phyloP scores from a whole-genome alignment of 2,329 filamentous ascomycete species.

The Rutstroemia sydowiana region DNA sequence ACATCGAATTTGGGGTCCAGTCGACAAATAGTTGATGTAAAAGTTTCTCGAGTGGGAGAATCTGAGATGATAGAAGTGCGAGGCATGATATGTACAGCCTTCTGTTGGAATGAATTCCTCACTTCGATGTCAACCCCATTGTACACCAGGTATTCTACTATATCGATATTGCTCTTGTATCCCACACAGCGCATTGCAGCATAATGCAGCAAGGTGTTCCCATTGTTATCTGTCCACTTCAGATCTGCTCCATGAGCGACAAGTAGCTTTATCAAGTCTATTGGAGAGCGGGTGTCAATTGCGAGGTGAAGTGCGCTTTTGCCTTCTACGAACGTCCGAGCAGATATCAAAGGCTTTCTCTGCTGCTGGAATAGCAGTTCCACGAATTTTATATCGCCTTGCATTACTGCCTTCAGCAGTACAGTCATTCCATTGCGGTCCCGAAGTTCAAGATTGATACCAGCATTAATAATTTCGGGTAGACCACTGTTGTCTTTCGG shows the following conservation, averaged over 20 bases:
- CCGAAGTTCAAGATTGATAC: neutral
- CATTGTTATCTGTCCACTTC: constrained; percentile 1
- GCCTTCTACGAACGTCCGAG: neutral
- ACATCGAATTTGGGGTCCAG: neutral
- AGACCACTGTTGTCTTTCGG: too few species aligned
- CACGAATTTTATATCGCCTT: neutral
- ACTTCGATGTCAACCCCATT: neutral
- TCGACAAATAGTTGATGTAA: constrained; percentile 1
- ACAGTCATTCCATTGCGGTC: neutral
- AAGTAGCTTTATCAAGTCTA: constrained; percentile 3
- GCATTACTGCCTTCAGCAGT: neutral
- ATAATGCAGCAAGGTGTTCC: constrained; percentile 10
- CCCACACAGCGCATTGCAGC: neutral
- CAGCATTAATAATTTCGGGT: neutral
- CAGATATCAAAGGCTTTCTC: neutral
- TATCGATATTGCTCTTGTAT: neutral
- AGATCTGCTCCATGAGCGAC: constrained; percentile 10
- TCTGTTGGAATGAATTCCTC: constrained; percentile 2
- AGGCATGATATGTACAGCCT: constrained; percentile 7
- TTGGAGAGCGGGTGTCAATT: neutral
- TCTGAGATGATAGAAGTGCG: too few species aligned
- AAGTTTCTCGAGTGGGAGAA: neutral
- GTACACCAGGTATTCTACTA: neutral
- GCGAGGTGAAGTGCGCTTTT: constrained; percentile 8
- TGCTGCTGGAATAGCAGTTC: neutral